Evolutionary conservation across 805 yeast species (phyloP).

Genomic region (Suhomyces sp.): DNA sequence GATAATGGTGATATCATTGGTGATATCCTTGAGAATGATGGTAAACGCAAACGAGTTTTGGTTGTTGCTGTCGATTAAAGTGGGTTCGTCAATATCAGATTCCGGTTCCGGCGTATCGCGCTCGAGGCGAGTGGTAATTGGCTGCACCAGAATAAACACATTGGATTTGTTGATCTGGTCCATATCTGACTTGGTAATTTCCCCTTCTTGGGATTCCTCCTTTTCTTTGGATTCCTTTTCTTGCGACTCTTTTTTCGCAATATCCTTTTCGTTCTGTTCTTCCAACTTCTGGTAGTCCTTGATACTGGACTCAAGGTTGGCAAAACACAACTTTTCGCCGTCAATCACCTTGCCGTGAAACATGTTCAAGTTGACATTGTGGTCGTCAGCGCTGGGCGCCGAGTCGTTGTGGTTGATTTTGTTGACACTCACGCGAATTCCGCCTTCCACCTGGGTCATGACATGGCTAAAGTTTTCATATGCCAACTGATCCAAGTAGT

Average conservation of each 20-base stretch:
- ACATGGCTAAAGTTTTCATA: slow-evolving; percentile 57
- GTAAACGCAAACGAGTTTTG: slow-evolving; percentile 69
- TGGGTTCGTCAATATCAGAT: slow-evolving; percentile 23
- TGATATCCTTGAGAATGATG: slow-evolving; percentile 70
- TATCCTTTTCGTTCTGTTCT: slow-evolving; percentile 25
- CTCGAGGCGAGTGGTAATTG: slow-evolving; percentile 43
- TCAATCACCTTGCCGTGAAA: slow-evolving; percentile 76
- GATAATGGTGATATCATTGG: slow-evolving; percentile 69
- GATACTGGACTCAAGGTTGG: slow-evolving; percentile 78
- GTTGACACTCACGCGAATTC: slow-evolving; percentile 58
- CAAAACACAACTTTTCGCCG: slow-evolving; percentile 85
- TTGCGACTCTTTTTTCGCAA: slow-evolving; percentile 24
- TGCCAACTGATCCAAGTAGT: slow-evolving; percentile 46
- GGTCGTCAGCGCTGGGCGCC: slow-evolving; percentile 9
- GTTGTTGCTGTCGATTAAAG: slow-evolving; percentile 45
- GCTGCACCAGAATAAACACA: slow-evolving; percentile 68
- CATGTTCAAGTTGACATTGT: slow-evolving; percentile 54
- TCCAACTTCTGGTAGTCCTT: slow-evolving; percentile 37
- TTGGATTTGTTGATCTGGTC: slow-evolving; percentile 45
- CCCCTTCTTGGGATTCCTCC: slow-evolving; percentile 6
- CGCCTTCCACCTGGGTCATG: slow-evolving; percentile 76
- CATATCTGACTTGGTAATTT: neutral
- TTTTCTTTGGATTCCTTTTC: slow-evolving; percentile 18
- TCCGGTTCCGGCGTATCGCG: slow-evolving; percentile 10
- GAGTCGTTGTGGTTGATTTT: slow-evolving; percentile 42